These are phyloP conservation scores for Filosporella fistucella DNA, from an alignment of 495 filamentous ascomycete species.

Conservation along the genomic window DNA sequence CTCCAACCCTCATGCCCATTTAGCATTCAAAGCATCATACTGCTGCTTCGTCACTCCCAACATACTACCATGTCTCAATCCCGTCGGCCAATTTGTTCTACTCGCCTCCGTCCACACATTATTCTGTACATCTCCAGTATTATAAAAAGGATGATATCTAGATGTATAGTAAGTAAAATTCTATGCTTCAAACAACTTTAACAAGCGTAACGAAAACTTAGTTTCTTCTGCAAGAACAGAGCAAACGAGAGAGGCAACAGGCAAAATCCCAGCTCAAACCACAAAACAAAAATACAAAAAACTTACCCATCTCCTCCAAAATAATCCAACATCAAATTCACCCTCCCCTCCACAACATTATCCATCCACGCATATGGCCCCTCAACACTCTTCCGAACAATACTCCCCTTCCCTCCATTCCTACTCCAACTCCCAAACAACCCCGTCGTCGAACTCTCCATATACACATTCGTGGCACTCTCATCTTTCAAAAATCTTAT, in stretches of 20 bases:
- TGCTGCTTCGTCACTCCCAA: conserved; percentile 36
- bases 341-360: conserved; percentile 35
- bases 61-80: conserved; percentile 46
- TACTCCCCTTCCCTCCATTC: conserved; percentile 33
- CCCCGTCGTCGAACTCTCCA: conserved; percentile 38
- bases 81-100: conserved; percentile 33
- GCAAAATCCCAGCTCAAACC: no score
- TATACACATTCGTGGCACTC: conserved; percentile 43
- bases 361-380: conserved; percentile 45
- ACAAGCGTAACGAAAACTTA: no score
- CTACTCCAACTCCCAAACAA: conserved; percentile 49
- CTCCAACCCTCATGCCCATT: conserved; percentile 35
- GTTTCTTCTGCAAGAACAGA: no score
- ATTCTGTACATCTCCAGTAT: conserved; percentile 29
- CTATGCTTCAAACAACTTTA: no score
- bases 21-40: conserved; percentile 32
- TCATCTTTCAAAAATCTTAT: conserved; percentile 51
- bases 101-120: conserved; percentile 41
- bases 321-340: conserved; percentile 44
- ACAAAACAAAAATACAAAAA: conserved; percentile 45
- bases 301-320: conserved; percentile 47
- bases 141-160: no score
- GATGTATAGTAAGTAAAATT: no score
- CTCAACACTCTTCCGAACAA: conserved; percentile 41
- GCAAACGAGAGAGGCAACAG: no score